phyloP scores from a whole-genome alignment of 148 eudicot genomes.

The Chenopodium formosanum region DNA sequence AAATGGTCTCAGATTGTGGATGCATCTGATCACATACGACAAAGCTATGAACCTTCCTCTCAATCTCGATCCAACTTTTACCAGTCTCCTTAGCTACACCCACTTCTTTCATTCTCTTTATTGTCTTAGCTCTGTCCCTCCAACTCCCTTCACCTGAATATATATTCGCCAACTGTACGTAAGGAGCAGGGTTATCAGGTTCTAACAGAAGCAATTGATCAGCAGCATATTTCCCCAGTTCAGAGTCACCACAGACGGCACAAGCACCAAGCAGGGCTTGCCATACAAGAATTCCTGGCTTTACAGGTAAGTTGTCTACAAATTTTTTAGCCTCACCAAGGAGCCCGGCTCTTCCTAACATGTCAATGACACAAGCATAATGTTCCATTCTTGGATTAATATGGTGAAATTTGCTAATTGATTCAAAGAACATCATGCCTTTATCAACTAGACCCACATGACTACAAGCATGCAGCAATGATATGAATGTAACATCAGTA shows the following conservation, averaged over 20 bases:
- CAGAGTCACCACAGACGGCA: conserved; percentile 56
- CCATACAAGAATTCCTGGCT: conserved; percentile 71
- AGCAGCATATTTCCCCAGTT: conserved; percentile 72
- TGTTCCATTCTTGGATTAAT: conserved; percentile 86
- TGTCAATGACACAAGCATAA: conserved; percentile 79
- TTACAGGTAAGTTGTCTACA: conserved; percentile 50
- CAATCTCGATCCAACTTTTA: conserved; percentile 83
- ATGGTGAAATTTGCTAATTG: conserved; percentile 53
- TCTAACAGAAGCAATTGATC: conserved; percentile 46
- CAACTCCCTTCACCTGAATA: conserved; percentile 69
- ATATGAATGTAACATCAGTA: conserved; percentile 75
- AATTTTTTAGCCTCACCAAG: conserved; percentile 63
- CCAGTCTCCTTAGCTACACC: conserved; percentile 76
- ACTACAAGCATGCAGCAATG: conserved; percentile 88
- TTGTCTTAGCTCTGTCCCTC: conserved; percentile 67
- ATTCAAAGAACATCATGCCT: conserved; percentile 72
- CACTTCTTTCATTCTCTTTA: conserved; percentile 64
- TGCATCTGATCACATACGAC: conserved; percentile 75
- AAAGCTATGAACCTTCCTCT: conserved; percentile 63
- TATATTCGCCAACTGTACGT: conserved; percentile 69
- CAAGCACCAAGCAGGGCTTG: conserved; percentile 88
- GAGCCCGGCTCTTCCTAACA: conserved; percentile 83
- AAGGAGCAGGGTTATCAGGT: conserved; percentile 64
- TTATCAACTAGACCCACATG: conserved; percentile 74
- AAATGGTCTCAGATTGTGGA: conserved; percentile 42